Percentiles rank a stretch among this genome's conserved stretches.
phyloP scores from a whole-genome alignment of 2,329 filamentous ascomycete species.

The Aureobasidium sp. region DNA sequence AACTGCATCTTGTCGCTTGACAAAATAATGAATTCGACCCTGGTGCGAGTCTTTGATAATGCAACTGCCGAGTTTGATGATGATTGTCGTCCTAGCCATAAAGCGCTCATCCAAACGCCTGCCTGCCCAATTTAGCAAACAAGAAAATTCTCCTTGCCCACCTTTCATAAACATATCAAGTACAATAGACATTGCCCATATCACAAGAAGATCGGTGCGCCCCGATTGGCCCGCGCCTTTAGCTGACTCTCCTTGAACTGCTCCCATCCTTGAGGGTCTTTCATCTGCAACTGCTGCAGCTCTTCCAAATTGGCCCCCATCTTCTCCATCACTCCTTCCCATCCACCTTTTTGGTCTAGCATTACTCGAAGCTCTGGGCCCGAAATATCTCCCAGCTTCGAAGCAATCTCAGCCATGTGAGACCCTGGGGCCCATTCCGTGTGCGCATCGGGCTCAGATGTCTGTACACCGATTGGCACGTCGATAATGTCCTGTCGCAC shows the following conservation, averaged over 20 bases:
- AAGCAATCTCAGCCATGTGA: slow-evolving; percentile 31
- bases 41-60: not conserved
- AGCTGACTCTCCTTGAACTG: slow-evolving; percentile 31
- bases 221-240: slow-evolving; percentile 27
- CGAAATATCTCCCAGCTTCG: slow-evolving; percentile 46
- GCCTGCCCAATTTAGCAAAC: not conserved
- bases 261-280: slow-evolving; percentile 32
- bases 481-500: slow-evolving; percentile 57
- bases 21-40: not conserved
- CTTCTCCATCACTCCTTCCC: slow-evolving; percentile 56
- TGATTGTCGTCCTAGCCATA: not conserved
- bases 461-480: slow-evolving; percentile 23
- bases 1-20: not conserved
- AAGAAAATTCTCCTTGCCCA: not conserved
- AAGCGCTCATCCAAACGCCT: not conserved
- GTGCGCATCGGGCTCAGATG: slow-evolving; percentile 28
- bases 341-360: slow-evolving; percentile 52
- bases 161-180: not conserved
- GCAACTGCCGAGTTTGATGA: not conserved
- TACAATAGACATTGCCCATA: not conserved
- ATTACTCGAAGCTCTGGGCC: slow-evolving; percentile 58
- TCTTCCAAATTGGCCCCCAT: slow-evolving; percentile 59
- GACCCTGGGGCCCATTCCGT: slow-evolving; percentile 13
- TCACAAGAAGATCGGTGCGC: slow-evolving; percentile 7
- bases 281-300: slow-evolving; percentile 52